Base-by-base conservation (phyloP, 2,329 filamentous ascomycete species). In the Diaporthe velutina region DNA sequence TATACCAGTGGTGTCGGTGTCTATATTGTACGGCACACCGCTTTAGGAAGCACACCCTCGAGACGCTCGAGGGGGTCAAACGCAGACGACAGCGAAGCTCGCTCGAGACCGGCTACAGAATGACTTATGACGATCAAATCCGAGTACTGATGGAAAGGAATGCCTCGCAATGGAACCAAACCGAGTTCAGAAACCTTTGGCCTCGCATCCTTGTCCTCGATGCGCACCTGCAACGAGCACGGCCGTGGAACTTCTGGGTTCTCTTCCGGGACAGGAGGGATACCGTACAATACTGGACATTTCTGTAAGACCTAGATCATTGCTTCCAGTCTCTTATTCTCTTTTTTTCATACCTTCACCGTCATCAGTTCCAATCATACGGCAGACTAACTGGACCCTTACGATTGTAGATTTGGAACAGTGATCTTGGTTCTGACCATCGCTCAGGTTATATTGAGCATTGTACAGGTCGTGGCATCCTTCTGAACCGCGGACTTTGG, bases 241-340 rank as follows among this genome's bases (percentile, higher is more conserved):
- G 40, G 28, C 40, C 61, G 17, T 66, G 61, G 61, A 50, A 66
- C 6, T 66, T 66, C 17, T 66, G 61, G 28, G 61, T 35, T 6
- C 61, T 50, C 9, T 50, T 66, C 42, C 28, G 61, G 4, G 40
- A 64, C 40, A 64, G 10, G 2, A 64, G 40, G 10, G 40, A 64
- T 1, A 64, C 60, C 0, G 40, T 64, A 22, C 40, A 64, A 17
- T 48, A 64, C 8, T 48, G 60, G 60, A 48, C 40, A 9, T 64
- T 64, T 45, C 28, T 64, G 60, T 64, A 17, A 48, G 60, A 48
- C 25, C 9, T 22, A 2, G n/a, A 6, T 3, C 19, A n/a, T 2
- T 35, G 1, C 17, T 57, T 10, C 30, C 12, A 0, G 33, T 19
- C 30, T 35, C n/a, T 1, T 7, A 13, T 30, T 54, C 4, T 0